Percentiles rank a stretch among this genome's conserved stretches.
Conservation (phyloP, 768 basidiomycete genomes). For the Mrakia gelida region DNA sequence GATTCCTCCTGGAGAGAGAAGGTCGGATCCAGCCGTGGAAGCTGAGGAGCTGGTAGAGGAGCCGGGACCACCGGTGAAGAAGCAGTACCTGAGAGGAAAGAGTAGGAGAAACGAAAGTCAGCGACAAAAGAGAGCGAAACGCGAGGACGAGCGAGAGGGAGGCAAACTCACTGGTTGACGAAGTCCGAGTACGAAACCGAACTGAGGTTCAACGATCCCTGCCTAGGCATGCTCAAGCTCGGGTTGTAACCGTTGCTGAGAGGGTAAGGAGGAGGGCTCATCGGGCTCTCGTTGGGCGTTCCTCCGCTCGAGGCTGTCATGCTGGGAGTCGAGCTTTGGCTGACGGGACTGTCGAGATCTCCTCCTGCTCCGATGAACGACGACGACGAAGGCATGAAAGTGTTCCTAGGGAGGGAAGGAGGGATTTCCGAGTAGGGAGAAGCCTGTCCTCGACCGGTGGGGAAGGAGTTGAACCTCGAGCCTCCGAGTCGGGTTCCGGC, state of each 20-base stretch:
- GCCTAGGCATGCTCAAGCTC: slow-evolving; percentile 13
- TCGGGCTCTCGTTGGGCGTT: slow-evolving; percentile 26
- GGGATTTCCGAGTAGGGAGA: neutral
- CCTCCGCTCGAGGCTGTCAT: slow-evolving; percentile 7
- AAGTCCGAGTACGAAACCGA: slow-evolving; percentile 26
- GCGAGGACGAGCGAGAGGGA: neutral
- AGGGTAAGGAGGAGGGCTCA: slow-evolving; percentile 12
- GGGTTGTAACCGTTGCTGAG: slow-evolving; percentile 10
- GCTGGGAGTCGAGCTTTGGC: slow-evolving; percentile 21
- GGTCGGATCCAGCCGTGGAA: neutral
- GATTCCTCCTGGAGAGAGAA: neutral
- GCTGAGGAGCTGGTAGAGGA: neutral
- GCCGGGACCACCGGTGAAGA: slow-evolving; percentile 14
- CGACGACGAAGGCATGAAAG: neutral
- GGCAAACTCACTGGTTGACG: slow-evolving; percentile 23
- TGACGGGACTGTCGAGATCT: slow-evolving; percentile 1
- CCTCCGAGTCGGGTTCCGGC: neutral
- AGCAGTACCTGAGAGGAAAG: slow-evolving; percentile 17
- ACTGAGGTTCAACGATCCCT: neutral
- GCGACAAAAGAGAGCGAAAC: neutral
- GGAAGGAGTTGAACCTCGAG: neutral
- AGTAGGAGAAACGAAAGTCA: neutral
- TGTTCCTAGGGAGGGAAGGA: neutral
- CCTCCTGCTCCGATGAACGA: neutral
- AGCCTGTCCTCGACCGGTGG: neutral